Conservation (phyloP, 2,329 filamentous ascomycete species). For the Fusarium azukiicola region DNA sequence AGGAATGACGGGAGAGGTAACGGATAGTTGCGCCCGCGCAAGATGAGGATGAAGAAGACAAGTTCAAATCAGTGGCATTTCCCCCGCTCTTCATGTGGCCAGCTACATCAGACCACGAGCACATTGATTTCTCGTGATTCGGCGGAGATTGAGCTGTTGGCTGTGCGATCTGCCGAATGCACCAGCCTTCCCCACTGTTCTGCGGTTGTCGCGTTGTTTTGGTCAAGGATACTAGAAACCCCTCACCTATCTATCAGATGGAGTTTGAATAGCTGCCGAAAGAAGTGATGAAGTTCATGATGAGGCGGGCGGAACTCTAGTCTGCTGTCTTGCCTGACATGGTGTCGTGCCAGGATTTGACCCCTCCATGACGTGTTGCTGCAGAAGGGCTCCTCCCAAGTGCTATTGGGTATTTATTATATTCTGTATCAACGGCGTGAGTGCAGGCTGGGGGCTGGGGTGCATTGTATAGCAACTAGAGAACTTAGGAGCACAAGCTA, state of each 20-base stretch:
- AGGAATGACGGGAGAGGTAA: background rate
- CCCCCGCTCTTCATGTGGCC: background rate
- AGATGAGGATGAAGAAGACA: background rate
- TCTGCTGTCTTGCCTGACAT: background rate
- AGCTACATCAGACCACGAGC: background rate
- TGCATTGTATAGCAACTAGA: no score
- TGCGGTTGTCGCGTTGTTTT: background rate
- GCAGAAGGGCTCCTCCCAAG: no score
- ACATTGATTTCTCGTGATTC: background rate
- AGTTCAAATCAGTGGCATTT: background rate
- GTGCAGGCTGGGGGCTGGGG: no score
- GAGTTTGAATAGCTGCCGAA: background rate
- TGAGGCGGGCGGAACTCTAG: background rate
- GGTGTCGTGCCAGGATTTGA: no score
- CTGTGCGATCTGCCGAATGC: background rate
- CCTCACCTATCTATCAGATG: background rate
- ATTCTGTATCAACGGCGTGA: no score
- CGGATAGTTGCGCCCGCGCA: background rate
- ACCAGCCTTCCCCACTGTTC: background rate
- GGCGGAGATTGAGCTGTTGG: background rate
- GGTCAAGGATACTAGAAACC: background rate
- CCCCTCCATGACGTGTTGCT: no score
- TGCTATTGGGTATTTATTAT: no score
- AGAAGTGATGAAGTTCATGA: background rate
- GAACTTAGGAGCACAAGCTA: no score